Evolutionary conservation across 2,329 filamentous ascomycete genomes (phyloP).

Genomic region (Aspergillus persii): DNA sequence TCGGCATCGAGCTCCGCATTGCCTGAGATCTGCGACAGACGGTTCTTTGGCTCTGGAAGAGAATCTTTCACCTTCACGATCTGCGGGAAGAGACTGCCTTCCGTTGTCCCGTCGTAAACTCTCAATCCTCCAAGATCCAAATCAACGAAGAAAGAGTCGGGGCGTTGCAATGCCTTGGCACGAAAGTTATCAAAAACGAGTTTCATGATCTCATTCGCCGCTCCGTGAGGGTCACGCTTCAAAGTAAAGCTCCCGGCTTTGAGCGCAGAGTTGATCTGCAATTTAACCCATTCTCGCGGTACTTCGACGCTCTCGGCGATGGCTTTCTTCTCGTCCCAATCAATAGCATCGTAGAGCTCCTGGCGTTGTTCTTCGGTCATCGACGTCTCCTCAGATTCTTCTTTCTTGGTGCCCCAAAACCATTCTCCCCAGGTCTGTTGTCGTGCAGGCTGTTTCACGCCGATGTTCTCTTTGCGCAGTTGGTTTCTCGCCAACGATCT

Average conservation of each 20-base stretch:
- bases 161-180: conserved; percentile 82
- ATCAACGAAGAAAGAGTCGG: conserved; percentile 85
- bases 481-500: conserved; percentile 90
- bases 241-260: conserved; percentile 95
- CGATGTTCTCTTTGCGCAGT: conserved; percentile 89
- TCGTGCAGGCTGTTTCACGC: conserved; percentile 68
- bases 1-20: conserved; percentile 40
- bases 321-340: conserved; percentile 95
- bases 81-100: conserved; percentile 86
- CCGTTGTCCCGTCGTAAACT: conserved; percentile 92
- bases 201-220: conserved; percentile 76
- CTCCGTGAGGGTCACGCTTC: conserved; percentile 77
- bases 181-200: conserved; percentile 93
- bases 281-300: conserved; percentile 85
- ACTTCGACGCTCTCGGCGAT: conserved; percentile 84
- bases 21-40: conserved; percentile 22
- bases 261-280: conserved; percentile 90
- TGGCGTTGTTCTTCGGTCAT: conserved; percentile 96
- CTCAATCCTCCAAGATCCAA: conserved; percentile 88
- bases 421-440: conserved; percentile 88
- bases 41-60: conserved; percentile 54
- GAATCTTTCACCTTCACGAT: conserved; percentile 95
- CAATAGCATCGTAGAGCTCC: conserved; percentile 94
- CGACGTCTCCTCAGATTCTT: conserved; percentile 72
- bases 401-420: conserved; percentile 81